Conservation (phyloP, 768 basidiomycete genomes). For the Rhizopogon vinicolor region DNA sequence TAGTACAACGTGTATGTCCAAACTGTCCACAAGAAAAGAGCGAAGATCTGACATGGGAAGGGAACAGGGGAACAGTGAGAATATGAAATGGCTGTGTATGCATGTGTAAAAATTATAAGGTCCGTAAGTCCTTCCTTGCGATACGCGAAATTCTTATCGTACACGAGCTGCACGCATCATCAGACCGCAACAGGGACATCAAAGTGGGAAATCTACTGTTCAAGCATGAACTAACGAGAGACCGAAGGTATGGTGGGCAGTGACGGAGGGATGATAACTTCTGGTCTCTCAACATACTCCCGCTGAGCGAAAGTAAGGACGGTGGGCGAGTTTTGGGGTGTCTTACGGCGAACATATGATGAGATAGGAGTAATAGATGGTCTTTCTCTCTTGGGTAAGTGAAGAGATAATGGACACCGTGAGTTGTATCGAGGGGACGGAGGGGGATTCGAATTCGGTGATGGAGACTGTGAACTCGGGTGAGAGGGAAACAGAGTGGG, state of each 20-base stretch:
- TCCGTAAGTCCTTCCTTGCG: conserved; percentile 4
- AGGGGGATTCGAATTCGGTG: conserved; percentile 33
- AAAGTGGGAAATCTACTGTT: not conserved
- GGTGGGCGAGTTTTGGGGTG: conserved; percentile 68
- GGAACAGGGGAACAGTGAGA: conserved; percentile 7
- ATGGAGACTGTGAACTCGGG: conserved; percentile 20
- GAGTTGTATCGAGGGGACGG: conserved; percentile 37
- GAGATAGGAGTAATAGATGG: conserved; percentile 74
- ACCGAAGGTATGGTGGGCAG: conserved; percentile 53
- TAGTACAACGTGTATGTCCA: conserved; percentile 10
- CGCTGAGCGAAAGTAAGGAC: conserved; percentile 55
- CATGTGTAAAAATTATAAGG: conserved; percentile 3
- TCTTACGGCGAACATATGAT: conserved; percentile 73
- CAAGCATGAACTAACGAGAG: conserved; percentile 6
- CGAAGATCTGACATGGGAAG: conserved; percentile 4
- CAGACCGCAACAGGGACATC: not conserved
- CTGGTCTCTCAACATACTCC: conserved; percentile 24
- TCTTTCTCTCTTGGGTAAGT: conserved; percentile 48
- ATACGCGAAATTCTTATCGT: conserved; percentile 2
- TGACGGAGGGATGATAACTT: conserved; percentile 16
- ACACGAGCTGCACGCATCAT: conserved; percentile 1
- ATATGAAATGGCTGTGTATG: not conserved
- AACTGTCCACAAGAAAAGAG: conserved; percentile 12
- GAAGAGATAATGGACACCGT: conserved; percentile 39
- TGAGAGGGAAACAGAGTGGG: conserved; percentile 26